phyloP scores from a whole-genome alignment of 2,329 filamentous ascomycete genomes.

The Orbilia oligospora region DNA sequence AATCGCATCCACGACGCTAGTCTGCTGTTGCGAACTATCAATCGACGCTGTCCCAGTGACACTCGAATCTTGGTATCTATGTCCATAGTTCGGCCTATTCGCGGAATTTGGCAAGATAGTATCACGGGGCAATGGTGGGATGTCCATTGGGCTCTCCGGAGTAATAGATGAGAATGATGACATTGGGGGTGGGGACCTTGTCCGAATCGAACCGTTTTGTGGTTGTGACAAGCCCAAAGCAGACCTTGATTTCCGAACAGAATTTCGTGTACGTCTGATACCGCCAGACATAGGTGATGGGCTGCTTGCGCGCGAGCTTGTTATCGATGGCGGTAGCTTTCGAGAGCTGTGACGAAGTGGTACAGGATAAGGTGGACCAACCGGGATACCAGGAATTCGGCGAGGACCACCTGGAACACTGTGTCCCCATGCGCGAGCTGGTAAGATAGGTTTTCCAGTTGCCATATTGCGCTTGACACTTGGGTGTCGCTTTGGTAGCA shows the following conservation, averaged over 20 bases:
- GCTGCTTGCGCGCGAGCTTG: conserved; percentile 72
- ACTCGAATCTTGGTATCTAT: conserved; percentile 59
- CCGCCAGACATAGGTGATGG: conserved; percentile 69
- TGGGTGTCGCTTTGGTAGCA: conserved; percentile 65
- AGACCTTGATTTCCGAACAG: conserved; percentile 86
- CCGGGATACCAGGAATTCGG: conserved; percentile 62
- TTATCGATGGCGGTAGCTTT: conserved; percentile 79
- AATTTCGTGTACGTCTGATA: conserved; percentile 58
- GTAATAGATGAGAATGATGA: conserved; percentile 76
- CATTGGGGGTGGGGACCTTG: conserved; percentile 76
- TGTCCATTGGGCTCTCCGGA: conserved; percentile 78
- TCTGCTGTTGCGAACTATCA: conserved; percentile 76
- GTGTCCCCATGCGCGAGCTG: conserved; percentile 50
- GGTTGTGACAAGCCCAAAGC: conserved; percentile 76
- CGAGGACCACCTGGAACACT: conserved; percentile 55
- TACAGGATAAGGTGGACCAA: conserved; percentile 86
- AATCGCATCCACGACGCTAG: conserved; percentile 93
- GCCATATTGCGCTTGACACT: conserved; percentile 67
- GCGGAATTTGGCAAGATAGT: conserved; percentile 69
- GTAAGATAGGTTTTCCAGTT: conserved; percentile 65
- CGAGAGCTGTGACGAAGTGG: conserved; percentile 90
- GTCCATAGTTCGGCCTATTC: conserved; percentile 65
- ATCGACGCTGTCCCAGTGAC: conserved; percentile 70
- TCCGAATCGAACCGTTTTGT: conserved; percentile 70
- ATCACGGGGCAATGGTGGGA: conserved; percentile 70